Base-by-base conservation (phyloP, 192 early-diverging fungal species). In the Dissophora globulifera region DNA sequence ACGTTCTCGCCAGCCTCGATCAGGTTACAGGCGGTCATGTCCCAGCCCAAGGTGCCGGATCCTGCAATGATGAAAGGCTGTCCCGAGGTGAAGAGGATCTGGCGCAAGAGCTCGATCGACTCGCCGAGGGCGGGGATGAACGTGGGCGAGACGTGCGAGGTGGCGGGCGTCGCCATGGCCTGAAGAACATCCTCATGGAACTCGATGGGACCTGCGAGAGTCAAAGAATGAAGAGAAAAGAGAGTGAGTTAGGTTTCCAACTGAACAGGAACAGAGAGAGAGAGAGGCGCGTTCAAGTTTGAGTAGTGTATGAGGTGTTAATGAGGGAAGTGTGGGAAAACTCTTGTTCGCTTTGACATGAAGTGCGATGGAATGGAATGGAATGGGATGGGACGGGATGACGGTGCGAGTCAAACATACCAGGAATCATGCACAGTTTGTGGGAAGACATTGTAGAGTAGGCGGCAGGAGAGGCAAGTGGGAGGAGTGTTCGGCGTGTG, bases 41-140 rank as follows among this genome's bases (percentile, higher is more conserved):
- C 97, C 97, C 97, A 99, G 13, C 94, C 94, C n/a, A 97, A 82
- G 10, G 95, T 99, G n/a, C 95, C 95, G 8, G 95, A 96, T 48
- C 95, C 97, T 41, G 97, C 90, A 49, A 97, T 84, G 69, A 99
- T 85, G 75, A 99, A 95, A 20, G 97, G 97, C 81, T 99, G 97
- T 11, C 87, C 95, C 46, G 90, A 86, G 15, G 93, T 92, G 20
- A 87, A 84, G 38, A 96, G 87, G 27, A 96, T 89, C 58, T 92
- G 79, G 49, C 95, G 89, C 22, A 92, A 74, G 65, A 93, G 85
- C 81, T 95, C 93, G 62, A 99, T 87, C n/a, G 88, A 79, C 53
- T 91, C 90, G 31, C 97, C 94, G 79, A 96, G 95, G 63, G 83
- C 85, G 41, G 93, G 89, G 61, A 94, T 92, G 62, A 99, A 99